phyloP scores from a whole-genome alignment of 2,329 filamentous ascomycete species.

The Beauveria sp. region DNA sequence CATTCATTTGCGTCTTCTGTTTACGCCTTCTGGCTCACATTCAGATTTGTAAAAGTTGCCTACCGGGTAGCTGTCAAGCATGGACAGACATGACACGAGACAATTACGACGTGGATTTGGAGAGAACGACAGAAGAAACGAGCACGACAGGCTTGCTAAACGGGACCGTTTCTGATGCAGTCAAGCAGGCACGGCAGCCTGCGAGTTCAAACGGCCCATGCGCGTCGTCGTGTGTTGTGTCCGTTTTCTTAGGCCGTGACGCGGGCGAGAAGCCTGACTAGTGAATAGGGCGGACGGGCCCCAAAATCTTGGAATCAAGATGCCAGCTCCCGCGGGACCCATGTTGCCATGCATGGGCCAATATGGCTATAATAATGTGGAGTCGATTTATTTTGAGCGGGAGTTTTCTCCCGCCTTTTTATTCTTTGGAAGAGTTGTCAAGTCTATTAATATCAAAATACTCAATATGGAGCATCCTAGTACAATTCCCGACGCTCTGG shows the following conservation, averaged over 20 bases:
- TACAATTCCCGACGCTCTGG: neutral
- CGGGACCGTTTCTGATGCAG: neutral
- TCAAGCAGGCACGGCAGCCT: neutral
- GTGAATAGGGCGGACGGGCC: neutral
- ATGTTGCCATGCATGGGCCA: no score
- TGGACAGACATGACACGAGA: no score
- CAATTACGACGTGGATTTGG: neutral
- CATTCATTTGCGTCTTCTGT: no score
- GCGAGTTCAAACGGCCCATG: neutral
- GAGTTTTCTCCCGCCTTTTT: neutral
- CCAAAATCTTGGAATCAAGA: neutral
- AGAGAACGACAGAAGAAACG: neutral
- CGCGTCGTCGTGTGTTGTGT: neutral
- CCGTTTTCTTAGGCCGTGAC: neutral
- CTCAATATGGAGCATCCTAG: no score
- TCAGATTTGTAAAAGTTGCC: neutral
- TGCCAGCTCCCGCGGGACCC: constrained; percentile 2
- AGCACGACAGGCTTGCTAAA: neutral
- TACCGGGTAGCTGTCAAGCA: neutral
- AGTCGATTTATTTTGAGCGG: neutral
- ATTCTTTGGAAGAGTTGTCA: neutral
- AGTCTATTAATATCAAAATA: neutral
- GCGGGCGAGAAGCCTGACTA: neutral
- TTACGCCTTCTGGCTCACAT: no score
- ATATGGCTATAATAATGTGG: neutral